Conservation (phyloP, 306 rosid genomes). For the Psophocarpus tetragonolobus region DNA sequence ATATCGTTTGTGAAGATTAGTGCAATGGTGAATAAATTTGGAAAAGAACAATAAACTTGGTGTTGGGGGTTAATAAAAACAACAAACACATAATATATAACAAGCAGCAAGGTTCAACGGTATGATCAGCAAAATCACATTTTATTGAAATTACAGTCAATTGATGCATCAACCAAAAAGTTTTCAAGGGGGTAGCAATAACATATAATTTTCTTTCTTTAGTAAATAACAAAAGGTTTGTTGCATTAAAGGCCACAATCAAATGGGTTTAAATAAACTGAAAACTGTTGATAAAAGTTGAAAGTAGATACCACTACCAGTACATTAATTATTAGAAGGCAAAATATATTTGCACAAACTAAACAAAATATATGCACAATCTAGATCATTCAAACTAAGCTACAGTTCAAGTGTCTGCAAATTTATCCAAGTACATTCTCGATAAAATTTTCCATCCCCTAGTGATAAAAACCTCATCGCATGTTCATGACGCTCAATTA, state of each 20-base stretch:
- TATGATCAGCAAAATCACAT: conserved; percentile 8
- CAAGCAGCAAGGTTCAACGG: background rate
- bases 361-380: background rate
- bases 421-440: background rate
- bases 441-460: background rate
- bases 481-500: background rate
- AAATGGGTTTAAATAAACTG: background rate
- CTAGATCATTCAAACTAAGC: background rate
- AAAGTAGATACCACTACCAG: background rate
- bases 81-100: background rate
- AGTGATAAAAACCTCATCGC: background rate
- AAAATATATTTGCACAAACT: background rate
- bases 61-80: background rate
- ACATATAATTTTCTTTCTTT: background rate
- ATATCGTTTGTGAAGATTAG: conserved; percentile 12
- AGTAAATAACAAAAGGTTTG: background rate
- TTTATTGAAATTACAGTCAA: conserved; percentile 22
- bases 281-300: background rate
- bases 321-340: background rate
- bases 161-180: background rate
- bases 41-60: background rate
- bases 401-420: background rate
- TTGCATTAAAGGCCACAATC: background rate
- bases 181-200: background rate
- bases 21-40: conserved; percentile 12